These are phyloP conservation scores for Claviceps digitariae DNA, from an alignment of 2,329 filamentous ascomycete genomes.

Conservation along the genomic window DNA sequence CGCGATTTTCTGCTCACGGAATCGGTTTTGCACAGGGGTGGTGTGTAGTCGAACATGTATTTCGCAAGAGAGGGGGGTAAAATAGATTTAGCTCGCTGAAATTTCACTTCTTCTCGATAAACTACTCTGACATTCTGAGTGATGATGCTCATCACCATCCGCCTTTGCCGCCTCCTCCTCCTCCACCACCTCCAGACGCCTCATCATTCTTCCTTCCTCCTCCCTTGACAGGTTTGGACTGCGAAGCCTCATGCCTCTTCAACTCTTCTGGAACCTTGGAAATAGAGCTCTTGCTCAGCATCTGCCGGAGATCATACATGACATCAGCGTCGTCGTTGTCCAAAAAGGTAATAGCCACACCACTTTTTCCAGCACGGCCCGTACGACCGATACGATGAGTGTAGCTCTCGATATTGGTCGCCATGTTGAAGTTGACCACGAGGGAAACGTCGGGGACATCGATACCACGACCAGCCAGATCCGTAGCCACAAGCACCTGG, in stretches of 20 bases:
- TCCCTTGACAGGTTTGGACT: constrained; percentile 53
- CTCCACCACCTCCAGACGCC: constrained; percentile 9
- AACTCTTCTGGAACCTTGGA: constrained; percentile 86
- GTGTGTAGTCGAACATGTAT: background rate
- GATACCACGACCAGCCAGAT: constrained; percentile 92
- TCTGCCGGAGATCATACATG: constrained; percentile 90
- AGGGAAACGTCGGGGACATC: constrained; percentile 89
- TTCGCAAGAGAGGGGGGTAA: too few relatives aligned
- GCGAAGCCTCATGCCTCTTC: constrained; percentile 78
- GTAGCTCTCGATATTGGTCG: constrained; percentile 80
- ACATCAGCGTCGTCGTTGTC: constrained; percentile 82
- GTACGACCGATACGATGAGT: constrained; percentile 95
- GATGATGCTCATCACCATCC: background rate
- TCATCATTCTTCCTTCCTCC: constrained; percentile 20
- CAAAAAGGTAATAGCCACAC: constrained; percentile 91
- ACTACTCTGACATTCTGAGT: background rate
- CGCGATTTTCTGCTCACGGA: background rate
- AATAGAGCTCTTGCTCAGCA: constrained; percentile 80
- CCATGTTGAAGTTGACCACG: constrained; percentile 99
- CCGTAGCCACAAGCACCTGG: constrained; percentile 87
- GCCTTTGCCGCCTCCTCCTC: constrained; percentile 3
- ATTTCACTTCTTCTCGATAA: background rate
- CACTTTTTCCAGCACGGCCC: constrained; percentile 91
- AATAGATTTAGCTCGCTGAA: background rate
- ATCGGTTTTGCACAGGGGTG: background rate